These are phyloP conservation scores for Ophiocordyceps camponoti-floridani DNA, from an alignment of 2,329 filamentous ascomycete genomes.

Conservation along the genomic window DNA sequence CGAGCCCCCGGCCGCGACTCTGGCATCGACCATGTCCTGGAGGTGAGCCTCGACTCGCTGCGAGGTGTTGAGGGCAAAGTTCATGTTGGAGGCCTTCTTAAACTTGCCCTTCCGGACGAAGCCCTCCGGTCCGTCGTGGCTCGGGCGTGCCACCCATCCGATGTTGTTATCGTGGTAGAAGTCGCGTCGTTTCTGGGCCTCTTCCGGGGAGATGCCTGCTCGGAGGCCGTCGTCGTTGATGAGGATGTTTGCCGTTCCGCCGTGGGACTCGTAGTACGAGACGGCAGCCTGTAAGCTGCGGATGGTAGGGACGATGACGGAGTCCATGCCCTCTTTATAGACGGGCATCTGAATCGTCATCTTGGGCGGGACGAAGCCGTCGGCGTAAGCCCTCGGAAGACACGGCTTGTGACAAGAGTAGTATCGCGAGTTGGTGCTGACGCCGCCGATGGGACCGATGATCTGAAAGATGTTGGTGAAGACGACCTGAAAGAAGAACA, in stretches of 20 bases:
- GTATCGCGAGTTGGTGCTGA: conserved; percentile 23
- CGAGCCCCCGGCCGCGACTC: conserved; percentile 35
- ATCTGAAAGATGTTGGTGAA: conserved; percentile 23
- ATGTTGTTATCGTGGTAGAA: conserved; percentile 54
- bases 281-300: conserved; percentile 63
- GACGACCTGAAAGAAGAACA: conserved; percentile 26
- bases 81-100: conserved; percentile 59
- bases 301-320: conserved; percentile 61
- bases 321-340: conserved; percentile 65
- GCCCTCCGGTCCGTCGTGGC: conserved; percentile 38
- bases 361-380: conserved; percentile 39
- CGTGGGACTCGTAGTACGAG: conserved; percentile 59
- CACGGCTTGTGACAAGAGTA: conserved; percentile 21
- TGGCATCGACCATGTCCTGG: conserved; percentile 26
- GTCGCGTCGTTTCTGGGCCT: conserved; percentile 43
- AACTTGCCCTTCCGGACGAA: conserved; percentile 48
- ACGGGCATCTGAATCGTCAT: conserved; percentile 75
- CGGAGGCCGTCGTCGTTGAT: conserved; percentile 62
- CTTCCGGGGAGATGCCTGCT: conserved; percentile 39
- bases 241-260: conserved; percentile 63
- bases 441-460: conserved; percentile 26
- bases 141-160: conserved; percentile 49
- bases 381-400: conserved; percentile 13
- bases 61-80: conserved; percentile 49
- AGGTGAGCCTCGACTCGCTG: conserved; percentile 56